Base-by-base conservation (phyloP, 1,284 basidiomycete genomes). In the Sporisorium reilianum region DNA sequence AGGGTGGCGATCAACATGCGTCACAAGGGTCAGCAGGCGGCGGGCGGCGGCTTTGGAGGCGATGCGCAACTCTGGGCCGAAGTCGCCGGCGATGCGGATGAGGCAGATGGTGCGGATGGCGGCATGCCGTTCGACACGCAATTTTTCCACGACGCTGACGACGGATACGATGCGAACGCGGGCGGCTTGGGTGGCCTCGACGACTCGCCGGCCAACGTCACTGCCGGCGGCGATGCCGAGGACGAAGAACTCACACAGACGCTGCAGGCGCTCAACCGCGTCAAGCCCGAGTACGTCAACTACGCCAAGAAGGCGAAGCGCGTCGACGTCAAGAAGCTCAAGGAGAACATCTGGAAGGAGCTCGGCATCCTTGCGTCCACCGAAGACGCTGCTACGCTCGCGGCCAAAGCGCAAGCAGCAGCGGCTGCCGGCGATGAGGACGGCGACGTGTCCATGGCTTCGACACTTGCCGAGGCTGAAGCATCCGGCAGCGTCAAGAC, bases 281-380 rank as follows among this genome's bases (percentile, higher is more conserved):
- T 93, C 42, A 88, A 91, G 65, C 95, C 95, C 2, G 93, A 97
- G 83, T 90, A 90, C 69, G 94, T 99, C 79, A 94, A 95, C 78
- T 98, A 97, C 81, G 92, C 95, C 5, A 97, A 96, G 86, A 90
- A 93, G 60, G 96, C 97, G 2, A 99, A 98, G 87, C 88, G 95
- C 45, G 95, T 99, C 28, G 97, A 99, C 83, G 95, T 99, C 50
- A 90, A 95, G 82, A 93, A 92, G 85, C 88, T 99, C 78, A 99
- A 99, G 87, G 97, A 99, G 71, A 97, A 95, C 80, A 98, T 99
- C 61, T 99, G 96, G 96, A 92, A 89, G 81, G 92, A 93, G 7
- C 86, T 98, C 40, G 91, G 57, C 14, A 78, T 82, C 36, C 54
- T 68, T 7, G 52, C 50, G 8, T 59, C 59, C 28, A 54, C 68